These are phyloP conservation scores for Aspergillaceae sp. DNA, from an alignment of 2,329 filamentous ascomycete species.

Conservation along the genomic window DNA sequence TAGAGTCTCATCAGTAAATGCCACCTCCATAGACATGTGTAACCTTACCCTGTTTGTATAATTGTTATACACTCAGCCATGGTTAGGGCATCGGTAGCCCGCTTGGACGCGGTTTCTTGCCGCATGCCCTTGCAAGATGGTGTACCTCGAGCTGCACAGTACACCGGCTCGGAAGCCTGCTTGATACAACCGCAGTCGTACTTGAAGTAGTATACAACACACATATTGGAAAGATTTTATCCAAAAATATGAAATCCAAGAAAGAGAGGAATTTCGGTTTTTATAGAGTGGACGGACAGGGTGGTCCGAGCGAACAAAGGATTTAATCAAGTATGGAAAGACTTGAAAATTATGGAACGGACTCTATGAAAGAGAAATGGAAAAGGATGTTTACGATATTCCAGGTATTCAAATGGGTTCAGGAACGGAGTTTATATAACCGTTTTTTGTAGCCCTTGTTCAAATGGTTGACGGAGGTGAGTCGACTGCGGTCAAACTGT, in stretches of 20 bases:
- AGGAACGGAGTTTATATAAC: conserved; percentile 1
- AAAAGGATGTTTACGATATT: background rate
- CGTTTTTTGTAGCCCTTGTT: background rate
- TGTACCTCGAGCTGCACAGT: conserved; percentile 26
- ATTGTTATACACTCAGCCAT: conserved; percentile 11
- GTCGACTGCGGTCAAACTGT: conserved; percentile 11
- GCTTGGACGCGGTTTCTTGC: conserved; percentile 23
- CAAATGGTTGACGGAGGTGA: conserved; percentile 2
- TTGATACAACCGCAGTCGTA: conserved; percentile 31
- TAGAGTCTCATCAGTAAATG: too few species aligned
- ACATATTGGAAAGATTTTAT: conserved; percentile 18
- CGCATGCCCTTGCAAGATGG: conserved; percentile 22
- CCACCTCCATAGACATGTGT: background rate
- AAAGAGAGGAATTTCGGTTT: background rate
- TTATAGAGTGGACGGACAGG: background rate
- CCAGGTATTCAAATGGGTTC: background rate
- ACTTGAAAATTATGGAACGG: background rate
- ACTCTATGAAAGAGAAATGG: background rate
- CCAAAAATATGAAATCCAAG: too few species aligned
- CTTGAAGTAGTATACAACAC: conserved; percentile 28
- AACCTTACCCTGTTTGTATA: background rate
- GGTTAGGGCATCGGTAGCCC: conserved; percentile 27
- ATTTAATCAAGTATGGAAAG: background rate
- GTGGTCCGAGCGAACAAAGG: background rate
- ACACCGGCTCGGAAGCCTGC: conserved; percentile 26